Evolutionary conservation across 2,329 filamentous ascomycete genomes (phyloP).

Genomic region (Lachnellula cervina): DNA sequence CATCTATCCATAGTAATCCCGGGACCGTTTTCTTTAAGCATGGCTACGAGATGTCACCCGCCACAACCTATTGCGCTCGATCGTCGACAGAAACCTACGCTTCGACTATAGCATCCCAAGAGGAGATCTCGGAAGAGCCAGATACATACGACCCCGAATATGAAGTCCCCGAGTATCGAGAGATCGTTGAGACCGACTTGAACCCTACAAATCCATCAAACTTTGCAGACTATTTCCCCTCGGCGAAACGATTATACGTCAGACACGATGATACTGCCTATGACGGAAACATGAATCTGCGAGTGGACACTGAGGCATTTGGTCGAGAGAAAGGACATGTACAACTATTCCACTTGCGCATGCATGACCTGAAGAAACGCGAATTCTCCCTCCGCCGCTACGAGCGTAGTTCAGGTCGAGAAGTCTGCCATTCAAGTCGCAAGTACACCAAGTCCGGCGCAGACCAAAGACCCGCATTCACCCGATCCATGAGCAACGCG

Average conservation of each 20-base stretch:
- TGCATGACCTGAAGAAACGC: slow-evolving; percentile 82
- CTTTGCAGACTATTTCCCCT: slow-evolving; percentile 84
- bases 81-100: slow-evolving; percentile 65
- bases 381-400: slow-evolving; percentile 91
- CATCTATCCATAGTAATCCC: slow-evolving; percentile 41
- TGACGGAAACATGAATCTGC: slow-evolving; percentile 95
- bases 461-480: slow-evolving; percentile 34
- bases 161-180: slow-evolving; percentile 40
- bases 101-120: slow-evolving; percentile 62
- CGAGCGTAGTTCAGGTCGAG: slow-evolving; percentile 85
- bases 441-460: slow-evolving; percentile 56
- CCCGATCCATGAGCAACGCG: slow-evolving; percentile 56
- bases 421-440: slow-evolving; percentile 80
- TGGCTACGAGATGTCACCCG: slow-evolving; percentile 22
- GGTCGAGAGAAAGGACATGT: slow-evolving; percentile 54
- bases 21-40: slow-evolving; percentile 17
- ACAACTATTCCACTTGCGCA: slow-evolving; percentile 86
- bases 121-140: slow-evolving; percentile 47
- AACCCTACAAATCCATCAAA: slow-evolving; percentile 74
- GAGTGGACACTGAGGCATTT: slow-evolving; percentile 71
- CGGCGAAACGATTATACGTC: slow-evolving; percentile 72
- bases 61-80: slow-evolving; percentile 29
- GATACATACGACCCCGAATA: slow-evolving; percentile 35
- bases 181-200: slow-evolving; percentile 59
- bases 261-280: slow-evolving; percentile 84